Conservation (phyloP, 2,329 filamentous ascomycete genomes). For the Bipolaris oryzae region DNA sequence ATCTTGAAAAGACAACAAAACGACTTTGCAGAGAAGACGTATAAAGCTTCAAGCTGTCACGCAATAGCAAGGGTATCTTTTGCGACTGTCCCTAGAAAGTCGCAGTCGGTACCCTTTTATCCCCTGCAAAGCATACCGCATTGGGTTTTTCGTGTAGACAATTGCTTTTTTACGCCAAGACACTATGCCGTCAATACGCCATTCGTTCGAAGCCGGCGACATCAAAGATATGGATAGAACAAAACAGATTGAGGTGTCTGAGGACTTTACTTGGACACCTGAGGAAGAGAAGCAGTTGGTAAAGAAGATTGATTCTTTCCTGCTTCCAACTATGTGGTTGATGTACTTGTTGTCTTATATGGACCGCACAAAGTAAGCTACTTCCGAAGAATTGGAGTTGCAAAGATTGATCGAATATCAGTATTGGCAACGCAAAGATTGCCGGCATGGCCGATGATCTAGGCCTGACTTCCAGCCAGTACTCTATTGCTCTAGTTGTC, state of each 20-base stretch:
- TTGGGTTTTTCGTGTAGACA: background rate
- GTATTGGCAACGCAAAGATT: conserved; percentile 59
- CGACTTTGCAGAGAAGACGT: conserved; percentile 12
- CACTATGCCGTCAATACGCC: conserved; percentile 33
- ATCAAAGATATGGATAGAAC: conserved; percentile 44
- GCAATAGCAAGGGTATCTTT: background rate
- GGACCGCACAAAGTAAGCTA: conserved; percentile 49
- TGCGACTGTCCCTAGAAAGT: background rate
- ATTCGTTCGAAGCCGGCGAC: conserved; percentile 27
- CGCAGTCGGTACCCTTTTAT: background rate
- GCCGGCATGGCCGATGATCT: conserved; percentile 59
- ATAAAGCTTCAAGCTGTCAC: conserved; percentile 32
- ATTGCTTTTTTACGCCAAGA: background rate
- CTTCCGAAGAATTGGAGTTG: background rate
- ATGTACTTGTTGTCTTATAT: conserved; percentile 59
- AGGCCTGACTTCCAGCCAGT: conserved; percentile 55
- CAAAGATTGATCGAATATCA: background rate
- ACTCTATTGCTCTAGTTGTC: conserved; percentile 59
- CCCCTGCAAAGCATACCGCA: background rate
- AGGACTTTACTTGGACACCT: conserved; percentile 54
- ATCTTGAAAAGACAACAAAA: conserved; percentile 15
- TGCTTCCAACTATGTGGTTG: conserved; percentile 57
- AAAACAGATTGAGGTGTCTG: conserved; percentile 54
- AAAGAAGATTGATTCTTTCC: conserved; percentile 55
- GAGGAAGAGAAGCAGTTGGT: conserved; percentile 57